Base-by-base conservation (phyloP, 305 asterid species). In the Salvia sclarea region DNA sequence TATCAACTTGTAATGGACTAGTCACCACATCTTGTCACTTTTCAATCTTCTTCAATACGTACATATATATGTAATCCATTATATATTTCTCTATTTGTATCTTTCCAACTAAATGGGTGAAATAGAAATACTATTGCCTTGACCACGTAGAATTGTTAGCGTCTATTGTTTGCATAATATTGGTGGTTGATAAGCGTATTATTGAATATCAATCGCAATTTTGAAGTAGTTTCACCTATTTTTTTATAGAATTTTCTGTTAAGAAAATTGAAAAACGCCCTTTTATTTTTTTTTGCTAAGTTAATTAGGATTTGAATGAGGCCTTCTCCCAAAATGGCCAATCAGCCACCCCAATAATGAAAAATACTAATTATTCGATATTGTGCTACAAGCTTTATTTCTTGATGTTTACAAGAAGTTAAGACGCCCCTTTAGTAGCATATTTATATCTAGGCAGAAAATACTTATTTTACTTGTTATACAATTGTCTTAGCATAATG, bases 1-100 rank as follows among this genome's bases (percentile, higher is more conserved):
- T 75, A 59, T 69, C 72, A 79, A 74, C 84, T 52, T 45, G 72
- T 35, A 71, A 76, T 74, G 77, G 86, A 82, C 76, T 69, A 44
- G 37, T 71, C 71, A 79, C 77, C 86, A 68, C 78, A 31, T 25
- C 37, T 47, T 54, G 17, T 61, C 41, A 69, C 8, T 20, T 24
- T 58, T 18, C 6, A 50, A 69, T 65, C 79, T 72, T 76, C 61
- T 68, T 28, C 18, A 41, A 22, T 50, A 72, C 74, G 41, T 48
- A 0, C 9, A 5, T 37, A 37, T 40, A 6, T 6, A 10, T 21
- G 9, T 13, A 12, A 21, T 48, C 14, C 31, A 21, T 21, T 35
- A 37, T 25, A 25, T 25, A 25, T 10, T 47, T 59, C 59, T n/a
- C 1, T 10, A 21, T 21, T 0, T 17, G 13, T 41, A 13, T 43